Base-by-base conservation (phyloP, 2,329 filamentous ascomycete genomes). In the Gaeumannomyces tritici region DNA sequence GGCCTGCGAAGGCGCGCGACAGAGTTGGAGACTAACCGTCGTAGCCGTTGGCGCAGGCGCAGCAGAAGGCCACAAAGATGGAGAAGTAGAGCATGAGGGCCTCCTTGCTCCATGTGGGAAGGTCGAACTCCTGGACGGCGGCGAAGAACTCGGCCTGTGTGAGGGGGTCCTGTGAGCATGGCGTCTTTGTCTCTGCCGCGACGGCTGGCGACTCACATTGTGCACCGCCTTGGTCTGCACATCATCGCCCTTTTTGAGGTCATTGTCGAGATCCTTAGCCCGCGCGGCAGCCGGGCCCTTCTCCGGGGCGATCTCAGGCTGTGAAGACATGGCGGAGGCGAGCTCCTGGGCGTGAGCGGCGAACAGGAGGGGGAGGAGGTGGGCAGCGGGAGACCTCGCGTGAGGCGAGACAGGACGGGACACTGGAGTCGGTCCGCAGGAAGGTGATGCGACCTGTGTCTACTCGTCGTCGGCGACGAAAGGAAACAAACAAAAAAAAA, bases 41-140 rank as follows among this genome's bases (percentile, higher is more conserved):
- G 65, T 79, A 80, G 64, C 78, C 78, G 67, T 79, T 80, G 66
- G 78, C 77, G 63, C 77, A 79, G 54, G 77, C 74, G 64, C 77
- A 79, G 69, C 76, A 78, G 65, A 80, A 79, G 11, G 74, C 71
- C 31, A 79, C 66, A 47, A 80, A 79, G 59, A 81, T 75, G 63
- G 74, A 70, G 62, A 75, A 76, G 69, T 78, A 80, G 57, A 80
- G 70, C 28, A 75, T 71, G 57, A 75, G 58, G 26, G 77, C 77
- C 61, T 74, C 72, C 65, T 71, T 75, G 70, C 75, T 77, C 72
- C 73, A 74, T 29, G 70, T 67, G 47, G 76, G 71, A 63, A 80
- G 80, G 42, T 76, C 74, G 56, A 75, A 74, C 66, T 79, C 78
- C 60, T 78, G 71, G 57, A 80, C 70, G 55, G 78, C 79, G 54